A percentile compares a stretch with the other conserved stretches of the same genome.
Conservation (phyloP, 2,329 filamentous ascomycete species). For the Claviceps cyperi region DNA sequence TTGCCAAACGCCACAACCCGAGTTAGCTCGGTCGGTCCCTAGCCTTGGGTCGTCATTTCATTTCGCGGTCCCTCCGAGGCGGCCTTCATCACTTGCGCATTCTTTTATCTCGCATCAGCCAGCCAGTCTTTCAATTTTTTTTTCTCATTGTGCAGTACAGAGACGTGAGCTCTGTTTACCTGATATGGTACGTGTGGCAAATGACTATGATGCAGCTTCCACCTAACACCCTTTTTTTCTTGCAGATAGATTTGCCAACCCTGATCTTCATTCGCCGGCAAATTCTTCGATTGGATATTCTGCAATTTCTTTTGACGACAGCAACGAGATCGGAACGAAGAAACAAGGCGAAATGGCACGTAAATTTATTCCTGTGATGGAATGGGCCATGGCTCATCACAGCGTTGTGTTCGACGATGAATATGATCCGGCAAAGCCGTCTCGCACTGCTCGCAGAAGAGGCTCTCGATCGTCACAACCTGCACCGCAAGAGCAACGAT, state of each 20-base stretch:
- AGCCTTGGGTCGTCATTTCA: background rate
- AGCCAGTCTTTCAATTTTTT: background rate
- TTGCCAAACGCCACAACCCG: background rate
- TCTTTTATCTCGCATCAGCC: background rate
- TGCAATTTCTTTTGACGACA: background rate
- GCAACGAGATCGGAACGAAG: background rate
- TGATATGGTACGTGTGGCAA: background rate
- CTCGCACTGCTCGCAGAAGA: background rate
- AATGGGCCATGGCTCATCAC: slow-evolving; percentile 3
- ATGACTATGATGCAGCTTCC: background rate
- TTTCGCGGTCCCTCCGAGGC: background rate
- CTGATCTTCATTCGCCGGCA: background rate
- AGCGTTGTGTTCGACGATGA: slow-evolving; percentile 1
- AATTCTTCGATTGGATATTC: background rate
- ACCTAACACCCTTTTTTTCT: background rate
- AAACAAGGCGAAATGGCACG: background rate
- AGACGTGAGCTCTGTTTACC: background rate
- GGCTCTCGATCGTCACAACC: background rate
- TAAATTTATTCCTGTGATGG: slow-evolving; percentile 6
- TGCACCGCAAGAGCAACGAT: slow-evolving; percentile 21
- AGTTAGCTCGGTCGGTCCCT: background rate
- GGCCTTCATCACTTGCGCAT: background rate
- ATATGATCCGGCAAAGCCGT: slow-evolving; percentile 2
- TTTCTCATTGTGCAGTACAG: background rate
- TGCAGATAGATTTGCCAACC: background rate